Evolutionary conservation across 2,329 filamentous ascomycete genomes (phyloP), one percentile per base, ranked within the genome.

Genomic region (Xylaria sp.): DNA sequence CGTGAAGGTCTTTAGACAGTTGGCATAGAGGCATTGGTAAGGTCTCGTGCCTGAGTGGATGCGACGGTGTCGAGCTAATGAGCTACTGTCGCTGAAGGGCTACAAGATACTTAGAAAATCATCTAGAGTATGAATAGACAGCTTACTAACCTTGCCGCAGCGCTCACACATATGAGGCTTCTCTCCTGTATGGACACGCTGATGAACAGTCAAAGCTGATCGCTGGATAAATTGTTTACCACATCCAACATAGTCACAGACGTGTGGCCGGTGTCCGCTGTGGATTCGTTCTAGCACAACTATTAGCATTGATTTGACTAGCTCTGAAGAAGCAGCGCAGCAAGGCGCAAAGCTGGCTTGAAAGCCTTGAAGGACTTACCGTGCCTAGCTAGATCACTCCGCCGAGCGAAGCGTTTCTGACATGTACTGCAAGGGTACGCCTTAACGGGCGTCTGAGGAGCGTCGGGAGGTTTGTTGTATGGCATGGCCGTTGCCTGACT

Each of bases 1-100:
- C 10, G 96, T 99, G 77, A 99, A 99, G 0, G 95, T 98, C 86
- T 98, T 98, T 78, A 98, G 94, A 80, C 96, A 99, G 79, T 97
- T 94, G 67, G 94, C 94, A 76, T 96, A 98, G 0, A 94, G 94
- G 81, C 96, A 99, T 80, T 97, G 97, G 84, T 98, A 99, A 1
- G 96, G 96, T 58, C 96, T 88, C 81, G 96, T 97, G 67, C 96
- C 96, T 4, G 93, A 97, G 78, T 99, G 96, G 68, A 97, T 98
- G 72, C 96, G 90, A 67, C 96, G 90, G 81, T 99, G 96, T 63
- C 96, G 89, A 15, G 96, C 96, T 25, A 99, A 85, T 20, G 95
- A 98, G 76, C 93, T 97, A 55, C 93, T 97, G 79, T 99, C 96
- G 77, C 94, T 97, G 77, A 99, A 99, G 12, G 93, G 93, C 94